Conservation (phyloP, 1,139 yeast genomes). For the Sugiyamaella japonica region DNA sequence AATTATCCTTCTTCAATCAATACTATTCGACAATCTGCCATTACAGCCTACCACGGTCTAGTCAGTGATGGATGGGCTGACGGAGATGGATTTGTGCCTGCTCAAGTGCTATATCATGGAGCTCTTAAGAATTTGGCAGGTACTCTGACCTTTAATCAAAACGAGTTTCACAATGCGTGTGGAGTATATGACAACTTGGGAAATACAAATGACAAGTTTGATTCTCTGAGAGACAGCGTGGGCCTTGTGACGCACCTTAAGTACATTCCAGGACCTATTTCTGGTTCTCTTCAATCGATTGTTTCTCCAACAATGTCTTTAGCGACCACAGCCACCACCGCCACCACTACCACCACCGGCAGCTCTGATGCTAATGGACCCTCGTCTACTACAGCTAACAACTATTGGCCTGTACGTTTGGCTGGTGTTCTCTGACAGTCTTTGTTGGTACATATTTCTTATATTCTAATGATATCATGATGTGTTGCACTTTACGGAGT, state of each 20-base stretch:
- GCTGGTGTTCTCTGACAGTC: conserved; percentile 20
- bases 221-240: conserved; percentile 36
- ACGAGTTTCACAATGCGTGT: conserved; percentile 38
- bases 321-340: background rate
- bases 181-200: conserved; percentile 23
- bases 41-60: conserved; percentile 32
- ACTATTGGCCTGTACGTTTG: conserved; percentile 22
- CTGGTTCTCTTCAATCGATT: background rate
- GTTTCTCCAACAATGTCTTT: background rate
- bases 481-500: background rate
- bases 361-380: background rate
- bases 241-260: conserved; percentile 41
- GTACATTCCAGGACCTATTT: conserved; percentile 18
- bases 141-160: conserved; percentile 29
- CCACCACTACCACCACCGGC: background rate
- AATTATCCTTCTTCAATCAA: conserved; percentile 3
- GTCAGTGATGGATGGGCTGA: conserved; percentile 31
- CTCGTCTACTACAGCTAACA: background rate
- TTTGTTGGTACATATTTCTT: conserved; percentile 2
- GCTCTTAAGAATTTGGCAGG: conserved; percentile 30
- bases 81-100: conserved; percentile 40
- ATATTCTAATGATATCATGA: conserved; percentile 13
- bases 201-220: conserved; percentile 28
- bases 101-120: conserved; percentile 39
- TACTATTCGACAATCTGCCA: conserved; percentile 32